Evolutionary conservation across 176 grass and related monocot species (phyloP), one percentile per base, ranked within the genome.

Genomic region (Musa acuminata): DNA sequence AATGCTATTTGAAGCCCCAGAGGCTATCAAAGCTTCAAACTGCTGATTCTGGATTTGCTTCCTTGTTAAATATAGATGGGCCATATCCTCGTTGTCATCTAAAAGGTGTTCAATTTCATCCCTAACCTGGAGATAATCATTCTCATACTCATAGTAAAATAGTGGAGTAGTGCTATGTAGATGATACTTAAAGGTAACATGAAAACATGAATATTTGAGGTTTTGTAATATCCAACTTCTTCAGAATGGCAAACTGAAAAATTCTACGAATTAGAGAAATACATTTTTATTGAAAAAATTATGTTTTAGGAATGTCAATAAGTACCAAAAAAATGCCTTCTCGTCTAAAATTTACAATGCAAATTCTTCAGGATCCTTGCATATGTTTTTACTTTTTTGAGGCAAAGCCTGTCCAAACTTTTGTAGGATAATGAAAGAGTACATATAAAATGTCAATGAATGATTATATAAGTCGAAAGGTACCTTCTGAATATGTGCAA

Each of bases 31-130:
- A 74, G 84, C 88, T 76, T 99, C 96, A 73, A 91, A 78, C 77
- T 91, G 91, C 75, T 99, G 96, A 70, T 83, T 91, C 67, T 99
- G 96, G 59, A 84, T 84, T 83, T 99, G 96, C 74, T 99, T 99
- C 75, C 96, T 89, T 84, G 96, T 95, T 74, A 95, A 67, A 89
- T 99, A 99, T 70, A 99, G 55, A 87, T 99, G 82, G 57, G 83
- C 84, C 96, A 99, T 99, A 72, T 99, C 91, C 80, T 91, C 86
- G 43, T 94, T 93, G 76, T 99, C 96, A 84, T 95, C 96, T 75
- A 99, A 84, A 82, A 99, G 88, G 78, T 99, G 96, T 86, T 99
- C 96, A 73, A 99, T 99, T 87, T 99, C 96, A 83, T 99, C 90
- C 75, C 96, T 89, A 72, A 89, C 91, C 96, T 99, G 83, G 51